Evolutionary conservation across 225 moss, liverwort and hornwort species (phyloP).

Genomic region (Polytrichum formosum): DNA sequence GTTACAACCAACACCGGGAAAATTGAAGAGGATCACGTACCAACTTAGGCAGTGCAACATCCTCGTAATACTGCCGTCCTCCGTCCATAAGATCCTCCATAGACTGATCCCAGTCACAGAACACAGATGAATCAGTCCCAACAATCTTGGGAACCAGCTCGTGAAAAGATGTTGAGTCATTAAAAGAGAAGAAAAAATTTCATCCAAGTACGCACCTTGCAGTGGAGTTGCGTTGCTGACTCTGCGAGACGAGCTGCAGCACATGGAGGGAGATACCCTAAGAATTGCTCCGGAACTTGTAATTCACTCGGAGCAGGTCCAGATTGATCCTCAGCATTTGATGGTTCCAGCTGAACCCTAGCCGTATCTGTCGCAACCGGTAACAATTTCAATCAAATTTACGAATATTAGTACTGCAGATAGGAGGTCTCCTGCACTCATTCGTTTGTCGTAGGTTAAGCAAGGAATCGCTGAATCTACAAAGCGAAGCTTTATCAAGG

Average conservation of each 20-base stretch:
- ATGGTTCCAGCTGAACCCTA: too few species aligned
- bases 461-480: too few species aligned
- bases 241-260: constrained; percentile 51
- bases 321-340: constrained; percentile 12
- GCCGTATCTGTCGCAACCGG: too few species aligned
- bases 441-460: too few species aligned
- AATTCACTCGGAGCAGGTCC: constrained; percentile 24
- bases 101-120: constrained; percentile 18
- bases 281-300: constrained; percentile 35
- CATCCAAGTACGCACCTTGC: constrained; percentile 30
- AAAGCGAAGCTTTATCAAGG: too few species aligned
- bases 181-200: background rate
- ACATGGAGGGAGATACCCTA: constrained; percentile 35
- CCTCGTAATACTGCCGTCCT: constrained; percentile 53
- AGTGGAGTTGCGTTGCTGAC: constrained; percentile 41
- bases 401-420: too few species aligned
- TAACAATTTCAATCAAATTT: too few species aligned
- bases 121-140: too few species aligned
- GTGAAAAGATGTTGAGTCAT: too few species aligned
- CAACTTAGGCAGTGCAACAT: constrained; percentile 60
- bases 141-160: too few species aligned
- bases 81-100: constrained; percentile 54
- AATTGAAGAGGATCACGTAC: constrained; percentile 15
- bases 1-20: too few species aligned
- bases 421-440: too few species aligned